phyloP scores from a whole-genome alignment of 2,329 filamentous ascomycete genomes.

The Fusarium virguliforme region DNA sequence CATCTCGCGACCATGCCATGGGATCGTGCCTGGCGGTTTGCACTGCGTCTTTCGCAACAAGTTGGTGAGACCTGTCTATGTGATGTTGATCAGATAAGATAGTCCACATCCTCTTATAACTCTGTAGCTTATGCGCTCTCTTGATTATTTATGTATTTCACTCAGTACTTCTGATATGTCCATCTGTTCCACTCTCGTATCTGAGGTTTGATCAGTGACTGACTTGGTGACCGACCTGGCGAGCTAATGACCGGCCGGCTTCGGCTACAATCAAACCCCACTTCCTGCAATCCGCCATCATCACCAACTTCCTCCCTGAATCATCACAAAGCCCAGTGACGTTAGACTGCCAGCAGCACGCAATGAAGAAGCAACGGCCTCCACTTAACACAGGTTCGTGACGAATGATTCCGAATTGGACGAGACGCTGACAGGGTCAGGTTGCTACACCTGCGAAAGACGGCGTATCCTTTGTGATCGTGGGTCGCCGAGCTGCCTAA shows the following conservation, averaged over 20 bases:
- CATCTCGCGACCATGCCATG: conserved; percentile 23
- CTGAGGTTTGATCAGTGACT: too few relatives aligned
- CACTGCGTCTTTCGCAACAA: conserved; percentile 15
- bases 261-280: neutral
- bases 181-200: too few relatives aligned
- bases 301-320: neutral
- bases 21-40: conserved; percentile 1
- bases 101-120: too few relatives aligned
- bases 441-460: conserved; percentile 50
- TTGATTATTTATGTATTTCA: too few relatives aligned
- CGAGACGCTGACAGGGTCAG: neutral
- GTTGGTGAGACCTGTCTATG: conserved; percentile 3
- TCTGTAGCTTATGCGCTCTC: too few relatives aligned
- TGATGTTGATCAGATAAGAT: too few relatives aligned
- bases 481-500: conserved; percentile 46
- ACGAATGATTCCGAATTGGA: neutral
- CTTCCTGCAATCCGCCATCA: neutral
- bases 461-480: conserved; percentile 54
- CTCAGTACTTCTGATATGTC: too few relatives aligned
- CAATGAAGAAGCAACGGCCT: neutral
- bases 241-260: neutral
- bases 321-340: neutral
- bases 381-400: neutral
- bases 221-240: neutral
- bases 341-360: neutral